Evolutionary conservation across 2,329 filamentous ascomycete genomes (phyloP), one percentile per base, ranked within the genome.

Genomic region (Phaeosphaeriaceae sp.): DNA sequence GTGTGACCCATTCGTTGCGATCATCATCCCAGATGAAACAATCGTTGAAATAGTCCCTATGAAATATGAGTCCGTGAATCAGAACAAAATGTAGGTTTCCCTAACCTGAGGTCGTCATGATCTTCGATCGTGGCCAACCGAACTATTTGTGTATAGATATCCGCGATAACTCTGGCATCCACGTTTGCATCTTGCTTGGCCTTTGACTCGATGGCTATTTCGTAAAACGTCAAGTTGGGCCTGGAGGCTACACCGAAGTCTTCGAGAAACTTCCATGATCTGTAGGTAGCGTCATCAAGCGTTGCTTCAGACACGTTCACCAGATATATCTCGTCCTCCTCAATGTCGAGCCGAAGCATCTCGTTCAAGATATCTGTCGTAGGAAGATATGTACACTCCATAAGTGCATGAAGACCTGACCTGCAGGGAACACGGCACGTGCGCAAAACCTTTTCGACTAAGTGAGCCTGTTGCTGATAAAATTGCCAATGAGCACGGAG

Each of bases 191-290:
- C 24, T 7, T 5, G 3, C 1, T 1, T 47, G 11, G 36, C 15
- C n/a, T 56, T 49, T 15, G 15, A 11, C 10, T 54, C 9, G 10
- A 58, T 33, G 27, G 55, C 55, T 7, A 10, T 4, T 22, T 41
- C 33, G 52, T 63, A 68, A 40, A 69, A 67, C 0, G 46, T 13
- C 7, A 67, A 20, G 53, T 64, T 53, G 10, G 56, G 58, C 44
- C 51, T 53, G 15, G 36, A 53, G 17, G 27, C 1, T 1, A 67
- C 67, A 7, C 56, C 60, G 20, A 67, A 53, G 3, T 61, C 48
- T 50, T 65, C 57, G 5, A 68, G 56, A 40, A 68, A 67, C 19
- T 42, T 41, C 65, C 65, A 68, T 21, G 56, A 31, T 5, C 51
- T n/a, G 13, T 53, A 33, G 0, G 20, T 42, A 1, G 19, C 7